Evolutionary conservation across 352 stramenopile genomes (phyloP), one percentile per base, ranked within the genome.

Genomic region (Globisporangium takayamanum): DNA sequence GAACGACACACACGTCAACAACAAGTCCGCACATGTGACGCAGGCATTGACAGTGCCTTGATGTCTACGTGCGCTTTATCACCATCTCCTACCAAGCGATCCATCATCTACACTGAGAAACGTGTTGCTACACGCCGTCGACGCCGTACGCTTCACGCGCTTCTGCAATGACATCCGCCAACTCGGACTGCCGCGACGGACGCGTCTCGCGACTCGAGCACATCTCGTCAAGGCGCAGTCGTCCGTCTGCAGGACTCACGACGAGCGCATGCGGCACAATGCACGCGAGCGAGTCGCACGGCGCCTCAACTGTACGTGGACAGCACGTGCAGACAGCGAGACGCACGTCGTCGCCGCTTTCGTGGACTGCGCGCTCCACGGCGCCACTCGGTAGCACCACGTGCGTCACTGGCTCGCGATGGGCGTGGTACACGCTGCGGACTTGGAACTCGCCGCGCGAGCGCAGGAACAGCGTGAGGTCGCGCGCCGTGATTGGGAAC

Each of bases 201-300:
- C 37, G 52, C 50, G 37, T 36, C 22, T 45, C 50, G 20, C 57
- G 45, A 5, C 37, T 47, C 7, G 48, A 48, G 7, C 53, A 61
- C 20, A 66, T 46, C 30, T 60, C 60, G 30, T 61, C 39, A 5
- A 66, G 44, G 0, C 45, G 42, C 41, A 66, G 48, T 20, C 8
- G 5, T 5, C 53, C 60, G 25, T 48, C 30, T 4, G 39, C 53
- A 37, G 62, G 72, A 22, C 59, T 78, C 18, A 91, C 63, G 30
- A 87, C 64, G 4, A 89, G 54, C 22, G 68, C 65, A 44, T 91
- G 78, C 0, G 74, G 78, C 4, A 91, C 56, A 16, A 86, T 50
- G 45, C 81, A 91, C 0, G 79, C 62, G 42, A 81, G 64, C 3
- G 75, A 86, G 25, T 76, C 62, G 45, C 81, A 91, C 3, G 81